These are phyloP conservation scores for Epichloe uncinata DNA, from an alignment of 2,329 filamentous ascomycete species.

Conservation along the genomic window DNA sequence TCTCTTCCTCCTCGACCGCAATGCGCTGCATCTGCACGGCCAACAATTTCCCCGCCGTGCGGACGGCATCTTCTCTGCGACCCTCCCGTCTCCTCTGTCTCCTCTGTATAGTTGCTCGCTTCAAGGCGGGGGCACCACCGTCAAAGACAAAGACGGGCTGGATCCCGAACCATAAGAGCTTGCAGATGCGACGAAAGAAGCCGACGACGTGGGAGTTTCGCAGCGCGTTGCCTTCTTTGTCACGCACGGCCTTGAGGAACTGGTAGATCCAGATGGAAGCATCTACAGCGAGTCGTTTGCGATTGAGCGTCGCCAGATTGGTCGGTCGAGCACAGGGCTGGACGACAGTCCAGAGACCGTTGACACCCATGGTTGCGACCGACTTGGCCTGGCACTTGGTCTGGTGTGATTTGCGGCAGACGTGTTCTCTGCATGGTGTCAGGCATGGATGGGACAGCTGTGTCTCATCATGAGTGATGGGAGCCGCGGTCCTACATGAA, in stretches of 20 bases:
- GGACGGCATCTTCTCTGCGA: conserved; percentile 78
- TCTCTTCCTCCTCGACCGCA: conserved; percentile 72
- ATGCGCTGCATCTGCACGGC: conserved; percentile 87
- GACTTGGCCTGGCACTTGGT: neutral
- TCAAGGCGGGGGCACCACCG: conserved; percentile 80
- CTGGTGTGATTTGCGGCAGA: neutral
- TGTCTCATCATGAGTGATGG: neutral
- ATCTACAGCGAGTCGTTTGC: conserved; percentile 90
- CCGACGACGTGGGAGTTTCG: conserved; percentile 93
- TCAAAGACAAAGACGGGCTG: conserved; percentile 97
- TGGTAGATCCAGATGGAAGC: conserved; percentile 99
- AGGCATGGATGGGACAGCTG: neutral
- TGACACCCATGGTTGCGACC: conserved; percentile 68
- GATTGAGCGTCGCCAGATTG: conserved; percentile 91
- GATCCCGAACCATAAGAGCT: conserved; percentile 91
- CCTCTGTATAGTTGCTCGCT: conserved; percentile 75
- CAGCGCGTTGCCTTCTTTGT: conserved; percentile 94
- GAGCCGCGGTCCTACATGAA: neutral
- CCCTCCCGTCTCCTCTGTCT: conserved; percentile 75
- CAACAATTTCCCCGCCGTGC: conserved; percentile 81
- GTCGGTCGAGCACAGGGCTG: conserved; percentile 92
- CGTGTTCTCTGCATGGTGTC: neutral
- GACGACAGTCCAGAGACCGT: conserved; percentile 91
- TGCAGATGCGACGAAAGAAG: conserved; percentile 97
- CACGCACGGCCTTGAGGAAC: conserved; percentile 94